A percentile compares a stretch with the other conserved stretches of the same genome.
Evolutionary conservation across 129 eudicot species (phyloP).

Genomic region (Flaveria linearis): DNA sequence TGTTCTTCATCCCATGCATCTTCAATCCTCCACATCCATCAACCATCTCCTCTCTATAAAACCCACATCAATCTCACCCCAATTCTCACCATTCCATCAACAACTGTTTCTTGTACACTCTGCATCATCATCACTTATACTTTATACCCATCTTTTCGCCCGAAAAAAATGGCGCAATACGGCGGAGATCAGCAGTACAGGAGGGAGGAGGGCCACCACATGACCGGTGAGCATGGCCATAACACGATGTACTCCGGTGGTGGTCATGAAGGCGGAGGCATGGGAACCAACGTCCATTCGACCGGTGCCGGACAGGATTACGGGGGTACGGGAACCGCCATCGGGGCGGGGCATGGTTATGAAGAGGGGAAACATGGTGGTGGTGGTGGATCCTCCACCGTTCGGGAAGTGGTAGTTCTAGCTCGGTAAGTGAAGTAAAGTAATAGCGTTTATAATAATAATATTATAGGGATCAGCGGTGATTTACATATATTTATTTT

Average conservation of each 20-base stretch:
- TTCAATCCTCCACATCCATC: conserved; percentile 29
- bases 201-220: conserved; percentile 25
- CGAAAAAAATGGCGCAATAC: conserved; percentile 30
- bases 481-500: no score
- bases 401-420: no score
- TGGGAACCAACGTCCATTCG: neutral
- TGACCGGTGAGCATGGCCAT: conserved; percentile 12
- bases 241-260: conserved; percentile 25
- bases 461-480: no score
- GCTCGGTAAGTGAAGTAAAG: no score
- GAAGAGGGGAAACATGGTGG: conserved; percentile 30
- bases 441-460: no score
- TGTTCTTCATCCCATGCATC: conserved; percentile 29
- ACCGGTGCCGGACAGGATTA: conserved; percentile 9
- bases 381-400: conserved; percentile 17
- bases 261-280: conserved; percentile 14
- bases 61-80: conserved; percentile 16
- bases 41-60: conserved; percentile 18
- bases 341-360: conserved; percentile 19
- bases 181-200: conserved; percentile 33
- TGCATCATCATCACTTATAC: neutral
- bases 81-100: conserved; percentile 12
- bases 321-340: conserved; percentile 17
- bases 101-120: neutral
- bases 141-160: neutral